Evolutionary conservation across 192 early-diverging fungal genomes (phyloP).

Genomic region (Mortierella alpina): DNA sequence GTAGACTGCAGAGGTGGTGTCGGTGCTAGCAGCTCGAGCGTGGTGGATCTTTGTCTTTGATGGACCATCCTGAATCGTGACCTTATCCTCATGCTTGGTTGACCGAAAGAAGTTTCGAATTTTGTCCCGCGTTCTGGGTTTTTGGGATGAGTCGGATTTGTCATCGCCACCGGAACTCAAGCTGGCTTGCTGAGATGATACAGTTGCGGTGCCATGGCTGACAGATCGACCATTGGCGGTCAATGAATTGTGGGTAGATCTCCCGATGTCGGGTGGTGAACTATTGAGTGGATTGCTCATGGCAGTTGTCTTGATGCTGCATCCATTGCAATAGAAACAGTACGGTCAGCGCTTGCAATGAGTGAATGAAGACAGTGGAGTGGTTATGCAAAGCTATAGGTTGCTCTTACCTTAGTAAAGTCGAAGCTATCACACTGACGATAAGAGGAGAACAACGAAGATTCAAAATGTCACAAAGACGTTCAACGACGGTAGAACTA

Average conservation of each 20-base stretch:
- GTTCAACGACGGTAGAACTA: background rate
- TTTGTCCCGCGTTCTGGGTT: background rate
- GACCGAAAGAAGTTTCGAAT: background rate
- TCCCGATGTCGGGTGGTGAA: background rate
- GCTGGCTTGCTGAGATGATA: background rate
- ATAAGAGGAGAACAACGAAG: background rate
- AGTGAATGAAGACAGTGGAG: background rate
- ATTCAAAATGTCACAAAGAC: background rate
- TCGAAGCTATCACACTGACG: background rate
- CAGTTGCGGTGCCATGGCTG: background rate
- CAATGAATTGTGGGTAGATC: background rate
- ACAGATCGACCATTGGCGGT: background rate
- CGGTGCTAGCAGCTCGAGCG: constrained; percentile 1
- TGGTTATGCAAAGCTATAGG: background rate
- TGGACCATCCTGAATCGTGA: background rate
- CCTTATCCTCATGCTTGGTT: background rate
- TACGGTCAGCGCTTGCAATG: background rate
- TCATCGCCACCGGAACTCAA: background rate
- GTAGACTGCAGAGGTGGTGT: background rate
- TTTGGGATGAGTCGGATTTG: background rate
- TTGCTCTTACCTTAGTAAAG: background rate
- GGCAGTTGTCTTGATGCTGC: background rate
- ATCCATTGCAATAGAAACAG: background rate
- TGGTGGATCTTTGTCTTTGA: background rate
- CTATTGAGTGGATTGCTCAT: background rate